Base-by-base conservation (phyloP, 1,139 yeast species). In the Entelexis sorbosivorans region DNA sequence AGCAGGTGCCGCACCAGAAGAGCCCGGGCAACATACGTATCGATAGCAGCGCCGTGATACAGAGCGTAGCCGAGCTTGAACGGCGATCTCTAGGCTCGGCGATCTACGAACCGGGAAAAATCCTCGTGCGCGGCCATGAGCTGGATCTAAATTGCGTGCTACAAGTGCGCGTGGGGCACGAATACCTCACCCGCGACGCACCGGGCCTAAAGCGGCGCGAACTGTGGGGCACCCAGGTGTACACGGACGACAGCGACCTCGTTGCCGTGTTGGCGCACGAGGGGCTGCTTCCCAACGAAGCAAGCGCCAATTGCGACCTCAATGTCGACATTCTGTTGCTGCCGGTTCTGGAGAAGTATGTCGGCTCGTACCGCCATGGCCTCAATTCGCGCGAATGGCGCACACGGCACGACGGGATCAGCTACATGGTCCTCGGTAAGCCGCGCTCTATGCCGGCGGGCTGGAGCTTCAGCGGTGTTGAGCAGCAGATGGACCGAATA, bases 161-260 rank as follows among this genome's bases (percentile, higher is more conserved):
- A 28, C 83, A 83, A 55, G 72, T 85, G 29, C 74, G 81, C 52
- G 74, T 85, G n/a, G 82, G 91, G 1, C 56, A 60, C 22, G 52
- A 61, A 22, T 66, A 56, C 49, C 56, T 70, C 19, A 47, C 53
- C 20, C 57, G 59, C 17, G 56, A 64, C 10, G 72, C 74, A 52
- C 67, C 67, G 29, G 69, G 72, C 36, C 68, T 72, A 16, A 63
- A 63, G 95, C 40, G 76, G 14, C 46, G 46, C 8, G 13, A 77
- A 51, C 62, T 88, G 1, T 91, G 97, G 97, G 98, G 98, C 2
- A 86, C 95, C 0, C 88, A 82, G 49, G 72, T 91, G 2, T 91
- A 89, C 66, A 85, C 96, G 1, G 97, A 91, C 65, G 98, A 91
- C 66, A 83, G 95, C 1, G 95, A 91, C 64, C 69, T 89, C 4